Conservation (phyloP, 1,284 basidiomycete species). For the Amylostereum areolatum region DNA sequence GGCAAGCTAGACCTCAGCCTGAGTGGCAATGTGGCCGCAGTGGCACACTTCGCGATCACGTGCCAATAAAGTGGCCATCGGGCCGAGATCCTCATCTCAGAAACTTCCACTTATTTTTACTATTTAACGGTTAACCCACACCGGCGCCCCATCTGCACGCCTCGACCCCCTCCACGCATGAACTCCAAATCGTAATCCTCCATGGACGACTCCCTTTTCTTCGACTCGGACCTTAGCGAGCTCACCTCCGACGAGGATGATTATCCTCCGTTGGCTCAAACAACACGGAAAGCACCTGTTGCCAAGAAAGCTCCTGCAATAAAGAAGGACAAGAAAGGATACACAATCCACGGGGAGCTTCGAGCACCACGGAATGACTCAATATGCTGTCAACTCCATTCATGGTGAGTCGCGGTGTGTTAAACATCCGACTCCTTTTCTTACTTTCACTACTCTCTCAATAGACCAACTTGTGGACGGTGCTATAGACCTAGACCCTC, state of each 20-base stretch:
- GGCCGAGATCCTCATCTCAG: too few relatives aligned
- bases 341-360: neutral
- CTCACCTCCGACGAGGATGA: neutral
- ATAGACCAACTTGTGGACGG: slow-evolving; percentile 54
- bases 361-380: neutral
- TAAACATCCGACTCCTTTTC: neutral
- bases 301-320: neutral
- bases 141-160: too few relatives aligned
- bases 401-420: neutral
- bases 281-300: neutral
- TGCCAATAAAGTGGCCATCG: too few relatives aligned
- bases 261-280: neutral
- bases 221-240: neutral
- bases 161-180: too few relatives aligned
- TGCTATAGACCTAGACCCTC: slow-evolving; percentile 64
- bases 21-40: too few relatives aligned
- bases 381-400: neutral
- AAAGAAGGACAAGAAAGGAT: neutral
- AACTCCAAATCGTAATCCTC: too few relatives aligned
- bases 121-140: too few relatives aligned
- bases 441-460: neutral
- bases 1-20: too few relatives aligned
- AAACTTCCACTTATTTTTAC: too few relatives aligned
- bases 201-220: neutral
- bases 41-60: too few relatives aligned